A percentile compares a stretch with the other conserved stretches of the same genome.
Conservation (phyloP, 2,329 filamentous ascomycete species). For the Cordyceps cateniannulata region DNA sequence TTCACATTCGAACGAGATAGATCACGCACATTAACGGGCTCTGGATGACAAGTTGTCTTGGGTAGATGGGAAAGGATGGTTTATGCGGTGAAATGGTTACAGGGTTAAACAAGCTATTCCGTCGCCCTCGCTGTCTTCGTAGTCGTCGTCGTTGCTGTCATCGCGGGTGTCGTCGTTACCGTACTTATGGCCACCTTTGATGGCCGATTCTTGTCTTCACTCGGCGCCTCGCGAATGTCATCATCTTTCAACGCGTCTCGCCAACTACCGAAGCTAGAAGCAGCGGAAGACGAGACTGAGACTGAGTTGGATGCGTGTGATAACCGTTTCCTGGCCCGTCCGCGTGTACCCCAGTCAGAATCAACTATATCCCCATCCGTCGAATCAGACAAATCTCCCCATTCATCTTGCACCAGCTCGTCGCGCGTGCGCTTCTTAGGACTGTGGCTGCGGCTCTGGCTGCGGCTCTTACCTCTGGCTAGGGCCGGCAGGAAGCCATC, state of each 20-base stretch:
- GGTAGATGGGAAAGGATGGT: too few species aligned
- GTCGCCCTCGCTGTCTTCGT: neutral
- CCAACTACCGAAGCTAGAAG: neutral
- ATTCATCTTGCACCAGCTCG: neutral
- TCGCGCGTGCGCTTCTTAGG: neutral
- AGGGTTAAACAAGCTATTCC: neutral
- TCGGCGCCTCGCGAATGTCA: neutral
- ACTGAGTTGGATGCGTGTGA: neutral
- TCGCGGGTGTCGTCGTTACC: neutral
- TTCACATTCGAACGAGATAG: neutral
- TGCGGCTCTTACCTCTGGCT: neutral
- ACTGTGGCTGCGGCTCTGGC: neutral
- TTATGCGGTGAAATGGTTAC: too few species aligned
- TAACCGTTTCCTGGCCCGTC: neutral
- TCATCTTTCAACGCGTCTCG: neutral
- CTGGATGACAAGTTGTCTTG: too few species aligned
- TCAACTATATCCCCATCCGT: neutral
- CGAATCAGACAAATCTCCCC: neutral
- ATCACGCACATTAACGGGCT: too few species aligned
- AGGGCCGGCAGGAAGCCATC: neutral
- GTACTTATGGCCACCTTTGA: neutral
- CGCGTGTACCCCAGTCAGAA: neutral
- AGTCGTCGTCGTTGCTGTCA: neutral
- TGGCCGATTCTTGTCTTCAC: neutral
- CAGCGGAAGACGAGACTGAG: neutral